phyloP scores from a whole-genome alignment of 352 stramenopile species.

The Peronospora tabacina region DNA sequence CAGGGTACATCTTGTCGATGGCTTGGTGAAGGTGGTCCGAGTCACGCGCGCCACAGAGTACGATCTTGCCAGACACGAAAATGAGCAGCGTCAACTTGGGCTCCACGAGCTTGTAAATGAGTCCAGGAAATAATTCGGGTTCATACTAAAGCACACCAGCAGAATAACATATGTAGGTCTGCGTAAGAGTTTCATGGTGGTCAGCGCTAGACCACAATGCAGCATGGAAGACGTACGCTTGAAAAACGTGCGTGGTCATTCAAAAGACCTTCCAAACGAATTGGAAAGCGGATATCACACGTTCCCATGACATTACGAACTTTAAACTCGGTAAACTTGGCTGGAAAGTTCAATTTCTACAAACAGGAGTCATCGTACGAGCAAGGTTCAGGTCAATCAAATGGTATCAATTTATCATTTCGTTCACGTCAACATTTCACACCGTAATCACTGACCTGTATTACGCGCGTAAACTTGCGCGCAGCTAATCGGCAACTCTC shows the following conservation, averaged over 20 bases:
- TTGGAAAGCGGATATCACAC: constrained; percentile 96
- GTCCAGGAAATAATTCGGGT: constrained; percentile 97
- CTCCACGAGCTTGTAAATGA: constrained; percentile 98
- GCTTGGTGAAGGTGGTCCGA: constrained; percentile 48
- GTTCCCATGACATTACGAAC: constrained; percentile 98
- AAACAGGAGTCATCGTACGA: background rate
- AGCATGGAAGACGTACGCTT: constrained; percentile 51
- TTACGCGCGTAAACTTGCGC: constrained; percentile 81
- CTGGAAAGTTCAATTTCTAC: constrained; percentile 86
- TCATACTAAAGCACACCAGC: constrained; percentile 99
- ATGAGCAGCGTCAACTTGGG: constrained; percentile 97
- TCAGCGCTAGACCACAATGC: constrained; percentile 30
- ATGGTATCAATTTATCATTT: background rate
- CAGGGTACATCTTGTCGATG: constrained; percentile 65
- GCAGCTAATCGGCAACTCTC: constrained; percentile 75
- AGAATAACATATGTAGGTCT: constrained; percentile 48
- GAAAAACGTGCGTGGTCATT: constrained; percentile 94
- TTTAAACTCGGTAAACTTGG: constrained; percentile 86
- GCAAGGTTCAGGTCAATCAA: background rate
- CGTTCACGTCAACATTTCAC: background rate
- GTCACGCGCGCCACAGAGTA: constrained; percentile 94
- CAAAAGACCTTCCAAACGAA: constrained; percentile 96
- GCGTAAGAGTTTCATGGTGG: constrained; percentile 75
- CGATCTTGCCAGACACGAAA: constrained; percentile 98
- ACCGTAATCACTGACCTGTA: constrained; percentile 41